Conservation (phyloP, 106 monocot species). For the Phalaenopsis equestris region DNA sequence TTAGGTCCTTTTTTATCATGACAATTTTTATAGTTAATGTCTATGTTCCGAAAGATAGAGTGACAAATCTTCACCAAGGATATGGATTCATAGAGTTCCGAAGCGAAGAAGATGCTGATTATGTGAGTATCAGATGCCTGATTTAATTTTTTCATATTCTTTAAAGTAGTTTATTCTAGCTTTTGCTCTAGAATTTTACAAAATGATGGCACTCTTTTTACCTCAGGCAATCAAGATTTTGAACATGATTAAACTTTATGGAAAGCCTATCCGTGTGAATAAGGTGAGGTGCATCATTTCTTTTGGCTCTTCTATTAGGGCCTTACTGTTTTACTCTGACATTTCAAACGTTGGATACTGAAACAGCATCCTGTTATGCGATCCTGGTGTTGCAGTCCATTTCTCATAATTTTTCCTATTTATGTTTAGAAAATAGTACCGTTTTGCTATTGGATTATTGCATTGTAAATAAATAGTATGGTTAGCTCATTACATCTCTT, state of each 20-base stretch:
- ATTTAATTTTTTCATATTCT: neutral
- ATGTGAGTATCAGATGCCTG: slow-evolving; percentile 42
- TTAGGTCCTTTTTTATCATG: neutral
- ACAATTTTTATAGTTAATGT: slow-evolving; percentile 77
- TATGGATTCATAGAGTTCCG: slow-evolving; percentile 96
- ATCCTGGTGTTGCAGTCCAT: neutral
- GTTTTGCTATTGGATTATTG: neutral
- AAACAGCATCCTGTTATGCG: neutral
- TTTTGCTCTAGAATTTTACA: neutral
- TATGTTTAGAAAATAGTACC: neutral
- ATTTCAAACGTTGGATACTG: neutral
- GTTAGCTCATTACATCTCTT: neutral
- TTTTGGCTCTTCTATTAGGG: neutral
- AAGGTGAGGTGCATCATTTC: slow-evolving; percentile 39
- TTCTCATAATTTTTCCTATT: neutral
- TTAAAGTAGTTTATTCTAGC: neutral
- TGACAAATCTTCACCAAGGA: slow-evolving; percentile 98
- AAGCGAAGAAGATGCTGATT: slow-evolving; percentile 97
- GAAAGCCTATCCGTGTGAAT: slow-evolving; percentile 93
- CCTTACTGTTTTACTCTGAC: neutral
- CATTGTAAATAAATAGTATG: neutral
- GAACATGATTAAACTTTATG: slow-evolving; percentile 97
- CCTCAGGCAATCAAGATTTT: slow-evolving; percentile 90
- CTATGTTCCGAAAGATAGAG: slow-evolving; percentile 98
- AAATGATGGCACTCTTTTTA: neutral